Base-by-base conservation (phyloP, 73 alveolate species). In the Breviolum minutum region DNA sequence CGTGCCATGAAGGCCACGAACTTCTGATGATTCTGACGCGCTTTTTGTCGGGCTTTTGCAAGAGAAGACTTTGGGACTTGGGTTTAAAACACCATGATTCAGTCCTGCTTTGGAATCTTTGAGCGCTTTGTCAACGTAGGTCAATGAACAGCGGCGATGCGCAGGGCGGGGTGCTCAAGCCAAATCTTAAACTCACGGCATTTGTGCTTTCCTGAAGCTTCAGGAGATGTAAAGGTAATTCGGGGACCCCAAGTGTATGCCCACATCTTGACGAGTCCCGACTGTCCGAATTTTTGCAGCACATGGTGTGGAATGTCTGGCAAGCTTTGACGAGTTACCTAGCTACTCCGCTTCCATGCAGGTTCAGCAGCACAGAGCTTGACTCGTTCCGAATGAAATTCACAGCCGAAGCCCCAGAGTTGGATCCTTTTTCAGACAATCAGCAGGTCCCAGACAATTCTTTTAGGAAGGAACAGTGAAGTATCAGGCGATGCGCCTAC, bases 141-240 rank as follows among this genome's bases (percentile, higher is more conserved):
- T 76, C 19, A 64, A 66, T 19, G 98, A 92, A 81, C 98, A 92
- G 90, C 98, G 98, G 60, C 98, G 98, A 63, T 92, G 98, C 62
- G 98, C 98, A 8, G 98, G 91, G 98, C 80, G 87, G 87, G 87
- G 40, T 27, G 32, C 95, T 54, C 74, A 83, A 12, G 26, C 62
- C n/a, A 11, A 68, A 68, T 22, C n/a, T 68, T 6, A 10, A 2
- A 16, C 27, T 16, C 84, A 74, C 27, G 27, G 30, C 26, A 7
- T 14, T 7, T 77, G n/a, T 26, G 26, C 8, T 40, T 40, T 40
- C 54, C 54, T 40, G 54, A 40, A 40, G 54, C 54, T 40, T 40
- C 54, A 40, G 54, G 54, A 40, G 54, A 40, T 40, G 54, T 40
- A 3, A 40, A 40, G 54, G 54, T 40, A 40, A 40, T 40, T 40